Evolutionary conservation across 768 basidiomycete species (phyloP).

Genomic region (Russula sp.): DNA sequence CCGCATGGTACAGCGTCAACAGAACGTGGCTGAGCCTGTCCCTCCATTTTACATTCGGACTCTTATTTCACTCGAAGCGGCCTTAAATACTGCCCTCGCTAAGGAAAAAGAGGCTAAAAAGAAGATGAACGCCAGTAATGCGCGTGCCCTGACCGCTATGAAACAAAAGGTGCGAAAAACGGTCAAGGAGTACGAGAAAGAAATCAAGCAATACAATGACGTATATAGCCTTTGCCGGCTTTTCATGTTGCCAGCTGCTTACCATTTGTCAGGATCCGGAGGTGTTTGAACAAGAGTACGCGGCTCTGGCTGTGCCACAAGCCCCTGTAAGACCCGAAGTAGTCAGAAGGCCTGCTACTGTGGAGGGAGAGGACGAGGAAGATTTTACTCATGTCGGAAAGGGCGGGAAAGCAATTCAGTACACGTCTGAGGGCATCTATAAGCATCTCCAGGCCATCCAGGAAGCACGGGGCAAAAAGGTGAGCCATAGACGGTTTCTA

Average conservation of each 20-base stretch:
- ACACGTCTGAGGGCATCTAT: conserved; percentile 81
- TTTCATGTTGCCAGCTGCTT: neutral
- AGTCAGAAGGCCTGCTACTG: conserved; percentile 31
- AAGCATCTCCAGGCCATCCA: conserved; percentile 87
- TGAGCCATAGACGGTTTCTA: conserved; percentile 28
- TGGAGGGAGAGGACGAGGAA: conserved; percentile 35
- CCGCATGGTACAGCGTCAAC: conserved; percentile 83
- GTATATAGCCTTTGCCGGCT: conserved; percentile 35
- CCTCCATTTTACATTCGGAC: conserved; percentile 82
- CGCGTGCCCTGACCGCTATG: conserved; percentile 93
- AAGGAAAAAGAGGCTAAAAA: conserved; percentile 93
- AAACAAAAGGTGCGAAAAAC: conserved; percentile 96
- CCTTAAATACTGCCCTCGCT: conserved; percentile 61
- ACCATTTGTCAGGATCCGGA: conserved; percentile 67
- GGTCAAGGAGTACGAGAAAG: conserved; percentile 78
- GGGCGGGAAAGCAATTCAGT: conserved; percentile 77
- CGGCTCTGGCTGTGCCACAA: conserved; percentile 42
- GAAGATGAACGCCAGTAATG: conserved; percentile 93
- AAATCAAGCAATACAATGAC: conserved; percentile 70
- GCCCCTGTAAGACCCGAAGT: conserved; percentile 33
- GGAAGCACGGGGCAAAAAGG: conserved; percentile 95
- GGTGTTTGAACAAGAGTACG: conserved; percentile 73
- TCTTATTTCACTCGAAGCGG: conserved; percentile 64
- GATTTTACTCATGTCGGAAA: conserved; percentile 85
- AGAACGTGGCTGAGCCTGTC: conserved; percentile 77